A percentile compares a stretch with the other conserved stretches of the same genome.
These are phyloP conservation scores for Phaeosphaeriaceae sp. DNA, from an alignment of 2,329 filamentous ascomycete genomes.

Conservation along the genomic window DNA sequence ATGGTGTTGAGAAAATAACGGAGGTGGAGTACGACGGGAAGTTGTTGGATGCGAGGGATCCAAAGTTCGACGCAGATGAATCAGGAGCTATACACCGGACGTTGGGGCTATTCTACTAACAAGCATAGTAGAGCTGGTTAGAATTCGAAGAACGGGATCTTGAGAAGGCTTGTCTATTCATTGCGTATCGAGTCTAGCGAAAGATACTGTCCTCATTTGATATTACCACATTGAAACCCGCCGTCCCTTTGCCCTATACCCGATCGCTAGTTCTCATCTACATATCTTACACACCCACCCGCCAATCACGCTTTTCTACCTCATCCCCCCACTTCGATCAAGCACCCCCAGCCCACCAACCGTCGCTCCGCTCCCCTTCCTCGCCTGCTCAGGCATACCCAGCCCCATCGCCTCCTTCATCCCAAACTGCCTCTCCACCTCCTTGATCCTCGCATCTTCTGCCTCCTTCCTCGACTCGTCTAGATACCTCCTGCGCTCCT, in stretches of 20 bases:
- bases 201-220: background rate
- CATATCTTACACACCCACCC: background rate
- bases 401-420: conserved; percentile 41
- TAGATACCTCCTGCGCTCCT: conserved; percentile 34
- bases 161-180: too few relatives aligned
- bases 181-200: background rate
- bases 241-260: background rate
- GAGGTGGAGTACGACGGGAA: conserved; percentile 46
- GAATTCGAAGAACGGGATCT: too few relatives aligned
- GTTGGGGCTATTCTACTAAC: too few relatives aligned
- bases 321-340: conserved; percentile 23
- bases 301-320: background rate
- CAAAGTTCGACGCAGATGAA: conserved; percentile 32
- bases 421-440: conserved; percentile 21
- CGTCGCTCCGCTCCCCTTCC: conserved; percentile 36
- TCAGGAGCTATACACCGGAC: too few relatives aligned
- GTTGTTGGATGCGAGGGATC: conserved; percentile 53
- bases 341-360: conserved; percentile 34
- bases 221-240: background rate
- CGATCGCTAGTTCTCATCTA: background rate
- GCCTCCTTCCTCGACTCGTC: conserved; percentile 34
- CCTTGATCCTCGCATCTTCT: conserved; percentile 18
- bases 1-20: conserved; percentile 49
- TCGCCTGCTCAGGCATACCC: conserved; percentile 16
- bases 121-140: too few relatives aligned